Evolutionary conservation across 164 flowering plant species (phyloP), one percentile per base, ranked within the genome.

Genomic region (Piper longum): DNA sequence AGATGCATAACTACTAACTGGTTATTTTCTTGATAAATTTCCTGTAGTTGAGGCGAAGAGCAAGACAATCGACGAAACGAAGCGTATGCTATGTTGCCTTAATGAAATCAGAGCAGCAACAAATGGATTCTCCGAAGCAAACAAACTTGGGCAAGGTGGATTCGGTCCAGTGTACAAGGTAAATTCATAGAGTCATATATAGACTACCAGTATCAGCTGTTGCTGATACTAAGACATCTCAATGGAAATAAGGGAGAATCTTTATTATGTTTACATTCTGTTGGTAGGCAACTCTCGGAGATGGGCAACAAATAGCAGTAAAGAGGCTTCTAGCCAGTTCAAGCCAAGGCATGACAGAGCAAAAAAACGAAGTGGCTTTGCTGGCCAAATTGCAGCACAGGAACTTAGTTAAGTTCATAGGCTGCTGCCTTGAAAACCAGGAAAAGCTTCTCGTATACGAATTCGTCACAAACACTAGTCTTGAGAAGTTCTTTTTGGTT

Each of bases 151-250:
- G 41, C 63, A 75, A 70, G 84, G 84, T 3, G 81, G 84, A 1
- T 78, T 80, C 54, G 84, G 84, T 3, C 64, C 79, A 4, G 84
- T 80, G 17, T 80, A 74, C 69, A 74, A 72, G 83, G 81, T 80
- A 66, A 26, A 8, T 55, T 55, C 12, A 7, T 7, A 13, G 26
- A 41, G 26, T 41, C 26, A 13, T n/a, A 41, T 13, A 57, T 19
- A 11, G 6, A 36, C 17, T 9, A n/a, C 42, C 19, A 12, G 41
- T 4, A 16, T 55, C n/a, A 55, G 1, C 36, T 26, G 36, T 26
- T 26, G 36, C 36, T 26, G 36, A 26, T 26, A 26, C 36, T 26
- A 26, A 26, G 36, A 26, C 36, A 26, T 26, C 36, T 26, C 36
- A 26, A 26, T 55, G 57, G 18, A 18, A 3, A 18, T 4, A 4